Evolutionary conservation across 176 grass and related monocot species (phyloP).

Genomic region (Aegilops bicornis): DNA sequence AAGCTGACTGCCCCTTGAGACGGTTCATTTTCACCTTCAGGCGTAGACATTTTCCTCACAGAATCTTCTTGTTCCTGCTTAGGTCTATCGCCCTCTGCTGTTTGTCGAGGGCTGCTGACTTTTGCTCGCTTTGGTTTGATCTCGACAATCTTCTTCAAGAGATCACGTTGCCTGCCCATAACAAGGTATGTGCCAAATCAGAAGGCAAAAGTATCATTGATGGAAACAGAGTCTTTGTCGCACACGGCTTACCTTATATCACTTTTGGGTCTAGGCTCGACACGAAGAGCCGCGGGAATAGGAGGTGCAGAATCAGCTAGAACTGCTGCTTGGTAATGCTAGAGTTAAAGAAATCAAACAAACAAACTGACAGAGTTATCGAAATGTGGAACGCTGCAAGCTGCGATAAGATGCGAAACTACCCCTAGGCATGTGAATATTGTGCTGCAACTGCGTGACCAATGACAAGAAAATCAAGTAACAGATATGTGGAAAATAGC

Average conservation of each 20-base stretch:
- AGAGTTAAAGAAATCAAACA: constrained; percentile 49
- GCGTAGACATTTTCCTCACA: background rate
- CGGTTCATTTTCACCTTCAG: constrained; percentile 14
- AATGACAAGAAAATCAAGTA: constrained; percentile 4
- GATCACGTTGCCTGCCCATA: constrained; percentile 30
- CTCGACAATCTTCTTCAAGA: constrained; percentile 77
- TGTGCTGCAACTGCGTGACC: background rate
- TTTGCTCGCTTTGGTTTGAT: constrained; percentile 78
- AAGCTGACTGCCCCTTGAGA: constrained; percentile 3
- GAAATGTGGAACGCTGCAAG: background rate
- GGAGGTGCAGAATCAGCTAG: constrained; percentile 76
- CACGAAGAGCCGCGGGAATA: constrained; percentile 68
- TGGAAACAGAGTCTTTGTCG: background rate
- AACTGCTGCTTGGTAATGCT: constrained; percentile 72
- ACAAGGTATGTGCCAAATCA: background rate
- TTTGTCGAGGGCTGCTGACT: constrained; percentile 12
- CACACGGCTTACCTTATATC: constrained; percentile 64
- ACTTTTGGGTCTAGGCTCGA: constrained; percentile 89
- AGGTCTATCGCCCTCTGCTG: constrained; percentile 19
- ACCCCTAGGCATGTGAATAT: background rate
- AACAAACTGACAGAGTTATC: background rate
- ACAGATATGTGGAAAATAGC: background rate
- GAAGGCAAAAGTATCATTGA: background rate
- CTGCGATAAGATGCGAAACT: background rate
- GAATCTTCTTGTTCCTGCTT: constrained; percentile 26